Base-by-base conservation (phyloP, 371 early-diverging fungal species). In the Parasitella parasitica region DNA sequence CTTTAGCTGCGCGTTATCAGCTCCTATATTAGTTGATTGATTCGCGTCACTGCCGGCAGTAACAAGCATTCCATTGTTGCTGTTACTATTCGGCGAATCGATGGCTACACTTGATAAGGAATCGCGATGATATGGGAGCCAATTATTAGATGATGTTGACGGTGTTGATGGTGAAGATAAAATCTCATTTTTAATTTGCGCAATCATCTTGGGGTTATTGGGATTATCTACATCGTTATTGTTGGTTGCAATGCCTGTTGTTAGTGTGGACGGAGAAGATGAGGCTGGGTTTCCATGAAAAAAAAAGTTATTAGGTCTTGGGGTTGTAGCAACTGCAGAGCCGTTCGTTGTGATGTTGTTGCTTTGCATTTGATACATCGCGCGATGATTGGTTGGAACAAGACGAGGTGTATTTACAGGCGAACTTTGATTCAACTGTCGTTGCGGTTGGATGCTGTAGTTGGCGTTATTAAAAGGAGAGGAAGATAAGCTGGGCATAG, bases 31-130 rank as follows among this genome's bases (percentile, higher is more conserved):
- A 7, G 38, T 43, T 43, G 43, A 43, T 22, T 18, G 43, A 7
- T 43, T 43, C 22, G 43, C 38, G 59, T 26, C 51, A 59, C 59
- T 51, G 51, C 52, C 59, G 39, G 59, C 59, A 59, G 59, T 51
- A 51, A 54, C 50, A 16, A n/a, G n/a, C 32, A 32, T 32, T 3
- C 32, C 32, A 32, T 32, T 32, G 11, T 32, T 32, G 11, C 32
- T 32, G 11, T 32, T 32, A 11, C 32, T 37, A 49, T 59, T 50
- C 30, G 59, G 16, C 20, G 37, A 24, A 12, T 50, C 28, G 12
- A 50, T 37, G 16, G 12, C 39, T n/a, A n/a, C n/a, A 39, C 20
- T 51, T 9, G 59, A 27, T 38, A 59, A 37, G 37, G 59, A 51
- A 51, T 59, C 51, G 13, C 59, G 59, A 38, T 51, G 59, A 16